Percentiles rank a stretch among this genome's conserved stretches.
Conservation (phyloP, 768 basidiomycete species). For the Suillus paluster region DNA sequence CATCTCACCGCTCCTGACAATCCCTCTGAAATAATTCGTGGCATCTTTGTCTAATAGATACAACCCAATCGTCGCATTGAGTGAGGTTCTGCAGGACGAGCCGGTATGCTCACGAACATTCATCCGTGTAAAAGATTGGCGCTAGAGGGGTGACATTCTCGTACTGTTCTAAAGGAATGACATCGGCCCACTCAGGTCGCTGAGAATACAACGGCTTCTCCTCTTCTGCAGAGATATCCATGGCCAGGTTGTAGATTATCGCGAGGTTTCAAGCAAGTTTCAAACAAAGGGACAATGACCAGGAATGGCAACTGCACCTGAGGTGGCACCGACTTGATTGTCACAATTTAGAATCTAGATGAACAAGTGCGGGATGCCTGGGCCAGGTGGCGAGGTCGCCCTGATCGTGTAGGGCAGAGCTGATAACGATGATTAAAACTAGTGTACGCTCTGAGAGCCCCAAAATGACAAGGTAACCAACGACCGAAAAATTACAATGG, state of each 20-base stretch:
- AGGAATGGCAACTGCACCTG: background rate
- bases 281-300: background rate
- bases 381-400: too few relatives aligned
- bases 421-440: too few relatives aligned
- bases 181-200: slow-evolving; percentile 78
- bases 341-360: background rate
- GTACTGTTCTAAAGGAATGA: slow-evolving; percentile 79
- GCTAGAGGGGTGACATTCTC: slow-evolving; percentile 81
- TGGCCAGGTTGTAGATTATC: background rate
- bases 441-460: too few relatives aligned
- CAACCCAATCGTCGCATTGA: slow-evolving; percentile 11
- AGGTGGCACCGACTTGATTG: too few relatives aligned
- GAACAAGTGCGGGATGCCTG: background rate
- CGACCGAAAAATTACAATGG: too few relatives aligned
- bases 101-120: slow-evolving; percentile 64
- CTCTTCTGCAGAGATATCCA: slow-evolving; percentile 10
- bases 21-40: slow-evolving; percentile 88
- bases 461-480: too few relatives aligned
- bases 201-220: slow-evolving; percentile 52
- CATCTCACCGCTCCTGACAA: slow-evolving; percentile 78
- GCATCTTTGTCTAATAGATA: slow-evolving; percentile 80
- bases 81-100: slow-evolving; percentile 6
- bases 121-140: slow-evolving; percentile 87
- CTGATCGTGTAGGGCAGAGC: too few relatives aligned
- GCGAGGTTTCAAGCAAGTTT: background rate